These are phyloP conservation scores for Blastomyces percursus DNA, from an alignment of 2,329 filamentous ascomycete species.

Conservation along the genomic window DNA sequence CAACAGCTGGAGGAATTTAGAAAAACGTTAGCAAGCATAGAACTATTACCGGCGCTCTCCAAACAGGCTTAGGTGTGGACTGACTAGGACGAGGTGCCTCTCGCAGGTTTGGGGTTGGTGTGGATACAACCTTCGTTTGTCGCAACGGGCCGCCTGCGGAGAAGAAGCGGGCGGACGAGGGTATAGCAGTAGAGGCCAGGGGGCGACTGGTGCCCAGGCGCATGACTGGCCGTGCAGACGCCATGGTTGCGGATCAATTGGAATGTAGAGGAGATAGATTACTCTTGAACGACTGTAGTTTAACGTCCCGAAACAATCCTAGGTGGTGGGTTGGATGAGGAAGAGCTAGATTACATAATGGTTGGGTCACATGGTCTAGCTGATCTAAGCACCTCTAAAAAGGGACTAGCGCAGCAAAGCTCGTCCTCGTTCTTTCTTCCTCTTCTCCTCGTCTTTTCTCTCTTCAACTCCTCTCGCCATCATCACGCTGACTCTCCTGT, in stretches of 20 bases:
- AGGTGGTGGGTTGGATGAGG: not conserved
- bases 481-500: constrained; percentile 4
- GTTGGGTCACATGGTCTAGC: not conserved
- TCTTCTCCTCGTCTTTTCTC: constrained; percentile 17
- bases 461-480: constrained; percentile 7
- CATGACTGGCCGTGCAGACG: constrained; percentile 36
- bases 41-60: not conserved
- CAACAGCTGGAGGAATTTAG: constrained; percentile 31
- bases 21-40: not conserved
- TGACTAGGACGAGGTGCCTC: constrained; percentile 44
- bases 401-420: constrained; percentile 9
- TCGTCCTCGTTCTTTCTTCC: constrained; percentile 13
- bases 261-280: constrained; percentile 5
- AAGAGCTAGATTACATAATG: not conserved
- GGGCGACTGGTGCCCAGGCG: constrained; percentile 34
- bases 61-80: constrained; percentile 17
- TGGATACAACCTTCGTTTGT: constrained; percentile 43
- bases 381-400: constrained; percentile 15
- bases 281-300: not conserved
- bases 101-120: constrained; percentile 56
- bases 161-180: constrained; percentile 27
- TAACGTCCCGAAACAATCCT: not conserved
- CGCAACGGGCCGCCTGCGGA: constrained; percentile 28
- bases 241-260: constrained; percentile 32
- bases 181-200: constrained; percentile 26